Evolutionary conservation across 176 grass and related monocot species (phyloP).

Genomic region (Rhynchospora tenuis): DNA sequence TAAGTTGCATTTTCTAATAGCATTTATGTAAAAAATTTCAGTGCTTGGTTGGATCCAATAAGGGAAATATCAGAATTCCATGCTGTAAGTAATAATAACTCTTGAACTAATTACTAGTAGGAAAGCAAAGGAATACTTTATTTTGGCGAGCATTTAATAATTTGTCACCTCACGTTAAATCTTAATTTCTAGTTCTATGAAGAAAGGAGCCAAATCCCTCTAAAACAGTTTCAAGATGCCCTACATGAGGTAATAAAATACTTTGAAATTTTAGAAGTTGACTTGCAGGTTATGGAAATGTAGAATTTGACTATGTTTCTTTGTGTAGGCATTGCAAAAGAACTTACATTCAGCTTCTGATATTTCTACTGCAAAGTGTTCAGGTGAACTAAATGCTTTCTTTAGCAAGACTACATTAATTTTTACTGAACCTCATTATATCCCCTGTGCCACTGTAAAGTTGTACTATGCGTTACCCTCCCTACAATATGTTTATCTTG

Average conservation of each 20-base stretch:
- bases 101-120: not conserved
- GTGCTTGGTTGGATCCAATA: slow-evolving; percentile 39
- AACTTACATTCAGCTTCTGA: slow-evolving; percentile 4
- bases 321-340: slow-evolving; percentile 33
- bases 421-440: not conserved
- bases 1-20: not conserved
- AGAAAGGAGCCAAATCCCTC: slow-evolving; percentile 36
- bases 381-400: slow-evolving; percentile 6
- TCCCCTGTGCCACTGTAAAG: not conserved
- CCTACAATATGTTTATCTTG: not conserved
- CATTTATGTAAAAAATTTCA: slow-evolving; percentile 1
- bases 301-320: not conserved
- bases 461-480: too few species aligned
- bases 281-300: not conserved
- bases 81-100: slow-evolving; percentile 18
- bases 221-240: slow-evolving; percentile 40
- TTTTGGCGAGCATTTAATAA: slow-evolving; percentile 3
- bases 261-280: not conserved
- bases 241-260: slow-evolving; percentile 29
- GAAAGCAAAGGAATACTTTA: not conserved
- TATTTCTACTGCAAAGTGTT: not conserved
- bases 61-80: slow-evolving; percentile 38
- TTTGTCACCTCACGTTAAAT: not conserved
- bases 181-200: slow-evolving; percentile 29
- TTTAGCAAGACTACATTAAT: not conserved